Evolutionary conservation across 306 rosid genomes (phyloP), one percentile per base, ranked within the genome.

Genomic region (Prosopis cineraria): DNA sequence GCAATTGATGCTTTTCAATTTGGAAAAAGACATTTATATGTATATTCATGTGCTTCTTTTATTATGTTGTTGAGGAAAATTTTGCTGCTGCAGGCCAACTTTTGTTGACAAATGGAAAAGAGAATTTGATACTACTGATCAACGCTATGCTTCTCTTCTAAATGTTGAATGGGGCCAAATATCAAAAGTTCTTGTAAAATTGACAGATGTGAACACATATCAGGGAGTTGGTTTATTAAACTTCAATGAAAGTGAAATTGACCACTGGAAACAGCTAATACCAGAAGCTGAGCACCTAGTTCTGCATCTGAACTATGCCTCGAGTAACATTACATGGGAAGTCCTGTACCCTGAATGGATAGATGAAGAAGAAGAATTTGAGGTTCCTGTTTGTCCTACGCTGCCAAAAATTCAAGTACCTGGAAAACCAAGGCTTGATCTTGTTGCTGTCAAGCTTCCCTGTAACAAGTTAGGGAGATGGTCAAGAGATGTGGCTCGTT

Each of bases 281-380:
- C 52, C 72, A 10, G 72, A 67, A 0, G 72, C 72, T 67, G 72
- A 67, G 50, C 52, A 67, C 33, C 0, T 67, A 12, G 52, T 39
- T 27, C 72, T 67, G 34, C 72, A 24, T 44, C 72, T 67, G 31
- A 40, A 22, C 33, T 40, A 22, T 40, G 72, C 52, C 40, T 40
- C 52, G 22, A 67, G 50, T 40, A 67, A 67, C 72, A 67, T 67
- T 22, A 67, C 72, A 67, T 67, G 72, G 72, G 72, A 67, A 39
- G 72, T 22, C 72, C 50, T 67, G 11, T 67, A 67, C 72, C 72
- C 72, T 67, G 72, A 67, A 67, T 67, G 72, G 72, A 67, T 67
- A 39, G 72, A 67, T 40, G 72, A 67, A 67, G 72, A 67, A 67
- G 72, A 67, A 39, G 72, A 39, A 20, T 67, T 67, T 40, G 72